These are phyloP conservation scores for Cladosporium sp. DNA, from an alignment of 2,329 filamentous ascomycete species.

Conservation along the genomic window DNA sequence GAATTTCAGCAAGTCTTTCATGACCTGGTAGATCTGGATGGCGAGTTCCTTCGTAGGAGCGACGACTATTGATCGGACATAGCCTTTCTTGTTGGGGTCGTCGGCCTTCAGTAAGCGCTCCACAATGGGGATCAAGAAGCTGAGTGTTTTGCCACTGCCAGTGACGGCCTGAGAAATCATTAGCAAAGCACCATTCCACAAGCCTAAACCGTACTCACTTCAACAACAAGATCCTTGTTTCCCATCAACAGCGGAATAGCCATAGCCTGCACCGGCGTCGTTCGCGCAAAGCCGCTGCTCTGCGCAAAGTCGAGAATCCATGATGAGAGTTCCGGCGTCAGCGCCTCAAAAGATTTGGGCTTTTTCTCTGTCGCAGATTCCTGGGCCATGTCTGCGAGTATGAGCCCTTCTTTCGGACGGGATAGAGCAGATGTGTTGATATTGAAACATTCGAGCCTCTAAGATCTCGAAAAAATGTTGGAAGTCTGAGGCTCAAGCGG, in stretches of 20 bases:
- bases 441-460: background rate
- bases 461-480: conserved; percentile 14
- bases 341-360: conserved; percentile 64
- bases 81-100: conserved; percentile 82
- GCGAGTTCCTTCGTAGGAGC: conserved; percentile 92
- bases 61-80: conserved; percentile 87
- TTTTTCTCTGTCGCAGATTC: conserved; percentile 32
- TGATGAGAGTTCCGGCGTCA: conserved; percentile 70
- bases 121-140: conserved; percentile 80
- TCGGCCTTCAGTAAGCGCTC: conserved; percentile 78
- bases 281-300: conserved; percentile 80
- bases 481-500: conserved; percentile 11
- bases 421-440: background rate
- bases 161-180: conserved; percentile 66
- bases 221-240: conserved; percentile 90
- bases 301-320: conserved; percentile 85
- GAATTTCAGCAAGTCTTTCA: conserved; percentile 75
- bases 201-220: conserved; percentile 49
- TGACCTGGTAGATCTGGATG: conserved; percentile 81
- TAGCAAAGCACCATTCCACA: conserved; percentile 4
- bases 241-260: conserved; percentile 84
- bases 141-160: conserved; percentile 85
- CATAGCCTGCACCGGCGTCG: conserved; percentile 94
- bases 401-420: background rate
- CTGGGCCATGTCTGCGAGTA: conserved; percentile 23